These are phyloP conservation scores for Lolium multiflorum DNA, from an alignment of 176 grass and related monocot genomes.

Conservation along the genomic window DNA sequence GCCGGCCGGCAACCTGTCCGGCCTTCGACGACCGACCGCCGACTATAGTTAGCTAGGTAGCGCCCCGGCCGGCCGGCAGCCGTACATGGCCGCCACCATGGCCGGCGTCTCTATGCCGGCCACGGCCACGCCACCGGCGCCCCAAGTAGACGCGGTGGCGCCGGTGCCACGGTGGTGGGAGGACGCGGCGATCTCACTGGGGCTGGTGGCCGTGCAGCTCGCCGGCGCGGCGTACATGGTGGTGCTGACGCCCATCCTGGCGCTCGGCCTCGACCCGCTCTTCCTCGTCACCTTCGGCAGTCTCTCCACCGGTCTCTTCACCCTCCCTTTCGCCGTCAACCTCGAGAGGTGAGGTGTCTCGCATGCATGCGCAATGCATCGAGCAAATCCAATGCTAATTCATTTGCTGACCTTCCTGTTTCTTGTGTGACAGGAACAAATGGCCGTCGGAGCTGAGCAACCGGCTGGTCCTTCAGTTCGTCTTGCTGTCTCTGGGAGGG, in stretches of 20 bases:
- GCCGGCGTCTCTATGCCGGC: conserved; percentile 25
- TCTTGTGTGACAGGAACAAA: conserved; percentile 53
- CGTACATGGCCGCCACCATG: conserved; percentile 1
- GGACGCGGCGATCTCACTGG: conserved; percentile 60
- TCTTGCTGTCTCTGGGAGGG: conserved; percentile 73
- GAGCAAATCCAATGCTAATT: neutral
- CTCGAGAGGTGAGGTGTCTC: conserved; percentile 51
- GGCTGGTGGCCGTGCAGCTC: conserved; percentile 70
- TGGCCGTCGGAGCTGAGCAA: conserved; percentile 61
- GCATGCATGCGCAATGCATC: neutral
- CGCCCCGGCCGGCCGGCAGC: conserved; percentile 7
- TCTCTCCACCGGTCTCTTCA: conserved; percentile 54
- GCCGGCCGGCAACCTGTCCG: conserved; percentile 9
- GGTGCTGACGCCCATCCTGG: conserved; percentile 67
- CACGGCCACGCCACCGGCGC: neutral
- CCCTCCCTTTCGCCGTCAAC: conserved; percentile 60
- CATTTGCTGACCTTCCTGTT: neutral
- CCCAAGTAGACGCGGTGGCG: neutral
- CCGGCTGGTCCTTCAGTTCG: conserved; percentile 49
- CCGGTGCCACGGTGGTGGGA: conserved; percentile 49
- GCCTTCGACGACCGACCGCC: neutral
- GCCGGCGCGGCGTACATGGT: conserved; percentile 70
- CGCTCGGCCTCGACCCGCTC: conserved; percentile 67
- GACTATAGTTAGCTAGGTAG: conserved; percentile 16
- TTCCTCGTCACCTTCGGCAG: conserved; percentile 78